phyloP scores from a whole-genome alignment of 208 protist genomes.

The Trypanosoma lewisi region DNA sequence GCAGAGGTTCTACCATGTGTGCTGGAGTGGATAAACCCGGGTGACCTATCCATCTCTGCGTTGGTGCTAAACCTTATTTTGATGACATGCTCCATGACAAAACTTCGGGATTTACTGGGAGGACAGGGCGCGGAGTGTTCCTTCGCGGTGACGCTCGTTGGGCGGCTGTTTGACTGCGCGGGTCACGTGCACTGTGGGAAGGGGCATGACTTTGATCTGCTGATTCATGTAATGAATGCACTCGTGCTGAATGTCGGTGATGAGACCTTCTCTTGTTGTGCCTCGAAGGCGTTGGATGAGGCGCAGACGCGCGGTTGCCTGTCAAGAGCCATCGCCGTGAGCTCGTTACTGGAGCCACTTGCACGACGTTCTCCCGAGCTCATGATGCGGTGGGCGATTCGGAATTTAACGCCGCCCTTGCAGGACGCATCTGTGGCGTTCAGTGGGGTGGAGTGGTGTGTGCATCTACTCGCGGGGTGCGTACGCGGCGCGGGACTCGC shows the following conservation, averaged over 20 bases:
- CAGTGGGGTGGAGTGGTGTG: constrained; percentile 38
- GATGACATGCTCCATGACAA: constrained; percentile 20
- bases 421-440: constrained; percentile 19
- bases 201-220: background rate
- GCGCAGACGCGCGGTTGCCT: constrained; percentile 10
- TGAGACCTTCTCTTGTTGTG: constrained; percentile 16
- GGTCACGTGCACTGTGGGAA: constrained; percentile 8
- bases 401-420: constrained; percentile 38
- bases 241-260: constrained; percentile 26
- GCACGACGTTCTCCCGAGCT: constrained; percentile 31
- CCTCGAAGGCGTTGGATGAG: constrained; percentile 10
- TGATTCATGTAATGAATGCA: constrained; percentile 21
- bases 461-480: constrained; percentile 37
- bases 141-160: constrained; percentile 19
- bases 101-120: constrained; percentile 24
- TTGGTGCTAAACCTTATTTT: constrained; percentile 21
- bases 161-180: constrained; percentile 22
- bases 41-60: constrained; percentile 7
- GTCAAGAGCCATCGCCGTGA: constrained; percentile 27
- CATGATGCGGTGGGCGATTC: constrained; percentile 35
- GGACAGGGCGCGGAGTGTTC: constrained; percentile 24
- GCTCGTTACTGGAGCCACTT: constrained; percentile 33
- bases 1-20: constrained; percentile 24
- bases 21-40: constrained; percentile 37
- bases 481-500: constrained; percentile 31